These are phyloP conservation scores for Ilex paraguariensis DNA, from an alignment of 305 asterid species.

Conservation along the genomic window DNA sequence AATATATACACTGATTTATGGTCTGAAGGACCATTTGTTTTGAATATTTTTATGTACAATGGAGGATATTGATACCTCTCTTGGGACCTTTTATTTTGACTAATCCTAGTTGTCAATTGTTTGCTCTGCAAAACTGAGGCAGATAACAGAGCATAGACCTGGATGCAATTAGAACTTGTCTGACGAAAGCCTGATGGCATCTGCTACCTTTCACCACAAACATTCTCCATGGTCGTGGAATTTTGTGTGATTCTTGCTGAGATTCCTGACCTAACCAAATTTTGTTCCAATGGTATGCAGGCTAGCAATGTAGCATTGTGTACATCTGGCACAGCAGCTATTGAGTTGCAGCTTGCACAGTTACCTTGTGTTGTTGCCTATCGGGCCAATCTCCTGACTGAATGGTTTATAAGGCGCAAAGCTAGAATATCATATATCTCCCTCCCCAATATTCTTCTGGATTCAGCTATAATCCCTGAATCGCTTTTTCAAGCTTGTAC, in stretches of 20 bases:
- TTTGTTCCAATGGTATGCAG: conserved; percentile 35
- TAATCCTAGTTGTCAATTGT: too few relatives aligned
- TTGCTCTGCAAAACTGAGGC: too few relatives aligned
- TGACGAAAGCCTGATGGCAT: neutral
- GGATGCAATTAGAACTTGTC: too few relatives aligned
- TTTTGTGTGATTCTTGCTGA: neutral
- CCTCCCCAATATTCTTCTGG: conserved; percentile 74
- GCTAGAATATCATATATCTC: conserved; percentile 79
- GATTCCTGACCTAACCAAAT: neutral
- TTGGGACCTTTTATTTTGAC: too few relatives aligned
- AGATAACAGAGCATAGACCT: too few relatives aligned
- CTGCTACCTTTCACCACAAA: too few relatives aligned
- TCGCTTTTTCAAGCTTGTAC: conserved; percentile 74
- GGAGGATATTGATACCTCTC: too few relatives aligned
- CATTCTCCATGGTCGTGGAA: too few relatives aligned
- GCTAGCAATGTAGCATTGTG: conserved; percentile 82
- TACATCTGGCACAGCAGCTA: conserved; percentile 89
- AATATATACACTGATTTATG: too few relatives aligned
- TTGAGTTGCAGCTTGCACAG: conserved; percentile 91
- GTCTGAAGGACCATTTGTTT: too few relatives aligned
- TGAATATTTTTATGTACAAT: too few relatives aligned
- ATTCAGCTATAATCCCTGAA: conserved; percentile 76
- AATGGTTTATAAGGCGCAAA: conserved; percentile 68
- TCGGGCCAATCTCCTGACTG: conserved; percentile 83
- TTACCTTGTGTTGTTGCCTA: conserved; percentile 88